Percentiles rank a stretch among this genome's conserved stretches.
Evolutionary conservation across 371 early-diverging fungal genomes (phyloP).

Genomic region (Mortierella sp.): DNA sequence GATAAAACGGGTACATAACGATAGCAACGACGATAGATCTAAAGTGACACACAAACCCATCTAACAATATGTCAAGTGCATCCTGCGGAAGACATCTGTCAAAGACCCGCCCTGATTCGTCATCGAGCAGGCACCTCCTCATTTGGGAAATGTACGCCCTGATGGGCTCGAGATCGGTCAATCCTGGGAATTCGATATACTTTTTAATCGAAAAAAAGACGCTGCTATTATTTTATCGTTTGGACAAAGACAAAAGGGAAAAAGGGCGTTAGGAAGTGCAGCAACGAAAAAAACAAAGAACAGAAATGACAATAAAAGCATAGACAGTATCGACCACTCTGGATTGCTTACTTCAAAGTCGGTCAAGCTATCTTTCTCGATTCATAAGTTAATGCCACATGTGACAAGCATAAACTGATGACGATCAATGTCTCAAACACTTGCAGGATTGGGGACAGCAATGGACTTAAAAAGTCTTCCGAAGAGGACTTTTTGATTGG

Average conservation of each 20-base stretch:
- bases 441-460: not conserved
- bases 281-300: too few species aligned
- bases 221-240: not conserved
- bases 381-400: not conserved
- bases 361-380: not conserved
- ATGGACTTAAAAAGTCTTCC: not conserved
- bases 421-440: not conserved
- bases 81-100: not conserved
- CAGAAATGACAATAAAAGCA: too few species aligned
- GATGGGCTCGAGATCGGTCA: not conserved
- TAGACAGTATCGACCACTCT: not conserved
- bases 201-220: too few species aligned
- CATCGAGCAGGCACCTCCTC: not conserved
- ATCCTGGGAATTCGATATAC: not conserved
- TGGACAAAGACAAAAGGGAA: not conserved
- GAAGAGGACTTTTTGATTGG: not conserved
- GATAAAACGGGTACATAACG: too few species aligned
- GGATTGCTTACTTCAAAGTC: not conserved
- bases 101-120: not conserved
- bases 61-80: not conserved
- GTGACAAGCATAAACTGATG: not conserved
- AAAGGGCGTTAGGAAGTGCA: too few species aligned
- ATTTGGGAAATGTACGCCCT: not conserved
- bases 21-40: too few species aligned
- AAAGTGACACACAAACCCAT: not conserved